Base-by-base conservation (phyloP, 805 yeast genomes). In the Yarrowia osloensis region DNA sequence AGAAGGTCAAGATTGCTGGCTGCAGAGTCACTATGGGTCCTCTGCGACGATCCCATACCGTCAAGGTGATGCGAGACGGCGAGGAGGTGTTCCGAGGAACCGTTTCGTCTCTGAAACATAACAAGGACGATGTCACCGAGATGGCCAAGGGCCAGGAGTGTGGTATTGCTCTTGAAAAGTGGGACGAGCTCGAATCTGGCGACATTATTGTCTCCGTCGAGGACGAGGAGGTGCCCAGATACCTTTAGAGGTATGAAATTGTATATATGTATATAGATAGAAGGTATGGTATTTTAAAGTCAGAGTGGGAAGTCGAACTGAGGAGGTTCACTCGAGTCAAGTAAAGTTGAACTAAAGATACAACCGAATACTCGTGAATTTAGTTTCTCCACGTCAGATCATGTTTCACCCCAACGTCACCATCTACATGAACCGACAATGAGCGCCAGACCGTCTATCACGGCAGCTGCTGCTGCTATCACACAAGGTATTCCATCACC, bases 61-160 rank as follows among this genome's bases (percentile, higher is more conserved):
- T 89, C 19, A 84, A 85, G 71, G 88, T 91, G 1, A 68, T 82
- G 55, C 81, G 96, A 69, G 79, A 80, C 2, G 81, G 76, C 0
- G 67, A 63, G 42, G 75, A 85, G 6, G 76, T 77, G 71, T 85
- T 77, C 67, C 78, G 81, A 46, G 97, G 97, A 1, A 78, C 79
- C 12, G 75, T 95, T 8, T 84, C 87, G 2, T 86, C 94, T 7
- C 81, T 95, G 76, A 92, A 90, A 77, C 90, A 89, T 69, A 87
- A 86, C 65, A 91, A 91, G 75, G 93, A 90, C 52, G 96, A 90
- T 71, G 89, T 88, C 4, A 71, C 78, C 1, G 94, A 89, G 73
- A 90, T 90, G 9, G 85, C 85, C 68, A 93, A 90, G 77, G 98
- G 97, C 31, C 84, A 84, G 31, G 99, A 95, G 72, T 95, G 98